Conservation (phyloP, 352 stramenopile species). For the Phytophthora niederhauseri region DNA sequence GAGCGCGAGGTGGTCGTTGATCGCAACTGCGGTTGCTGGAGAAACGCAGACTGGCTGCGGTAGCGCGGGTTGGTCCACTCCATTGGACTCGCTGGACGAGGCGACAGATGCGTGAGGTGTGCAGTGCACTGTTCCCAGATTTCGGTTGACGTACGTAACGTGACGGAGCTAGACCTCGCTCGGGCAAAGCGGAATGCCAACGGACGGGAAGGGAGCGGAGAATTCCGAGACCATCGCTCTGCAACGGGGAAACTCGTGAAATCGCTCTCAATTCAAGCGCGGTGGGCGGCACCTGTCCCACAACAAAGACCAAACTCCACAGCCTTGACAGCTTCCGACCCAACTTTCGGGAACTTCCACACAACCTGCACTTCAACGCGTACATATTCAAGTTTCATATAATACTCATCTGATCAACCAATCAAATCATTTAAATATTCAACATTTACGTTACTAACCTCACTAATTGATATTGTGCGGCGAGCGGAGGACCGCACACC, state of each 20-base stretch:
- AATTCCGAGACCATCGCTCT: constrained; percentile 25
- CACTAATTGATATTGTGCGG: constrained; percentile 15
- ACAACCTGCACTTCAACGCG: constrained; percentile 6
- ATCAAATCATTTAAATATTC: neutral
- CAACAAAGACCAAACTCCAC: neutral
- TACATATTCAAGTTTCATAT: constrained; percentile 10
- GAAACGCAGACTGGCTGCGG: constrained; percentile 19
- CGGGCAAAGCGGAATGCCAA: constrained; percentile 9
- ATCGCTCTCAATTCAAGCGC: constrained; percentile 42
- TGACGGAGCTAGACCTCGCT: constrained; percentile 27
- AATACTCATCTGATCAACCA: neutral
- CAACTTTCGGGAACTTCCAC: neutral
- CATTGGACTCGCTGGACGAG: constrained; percentile 23
- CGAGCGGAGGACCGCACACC: neutral
- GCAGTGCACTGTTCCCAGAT: constrained; percentile 44
- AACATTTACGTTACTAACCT: neutral
- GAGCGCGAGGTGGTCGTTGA: neutral
- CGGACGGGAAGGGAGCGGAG: constrained; percentile 21
- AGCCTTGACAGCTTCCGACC: neutral
- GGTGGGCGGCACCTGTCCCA: constrained; percentile 19
- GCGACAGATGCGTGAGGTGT: neutral
- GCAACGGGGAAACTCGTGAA: constrained; percentile 20
- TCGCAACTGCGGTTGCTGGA: constrained; percentile 19
- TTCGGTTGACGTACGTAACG: constrained; percentile 13
- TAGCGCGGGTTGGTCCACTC: constrained; percentile 38